Conservation (phyloP, 1,139 yeast species). For the Scheffersomyces lignicola region DNA sequence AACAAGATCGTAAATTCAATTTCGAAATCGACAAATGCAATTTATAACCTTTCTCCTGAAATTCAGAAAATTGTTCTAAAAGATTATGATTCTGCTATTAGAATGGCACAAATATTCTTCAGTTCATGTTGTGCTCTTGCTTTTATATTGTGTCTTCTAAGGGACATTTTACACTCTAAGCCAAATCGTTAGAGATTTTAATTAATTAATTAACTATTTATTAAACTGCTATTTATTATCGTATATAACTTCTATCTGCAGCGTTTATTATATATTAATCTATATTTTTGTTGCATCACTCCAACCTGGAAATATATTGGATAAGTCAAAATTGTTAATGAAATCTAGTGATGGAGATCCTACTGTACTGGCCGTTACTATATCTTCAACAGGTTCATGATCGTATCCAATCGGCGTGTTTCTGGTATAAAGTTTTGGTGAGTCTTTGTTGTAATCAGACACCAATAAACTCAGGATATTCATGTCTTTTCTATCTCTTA, state of each 20-base stretch:
- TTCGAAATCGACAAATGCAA: slow-evolving; percentile 20
- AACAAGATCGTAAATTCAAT: slow-evolving; percentile 15
- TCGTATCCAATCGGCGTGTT: neutral
- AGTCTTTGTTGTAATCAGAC: slow-evolving; percentile 9
- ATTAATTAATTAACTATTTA: neutral
- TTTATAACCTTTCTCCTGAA: slow-evolving; percentile 13
- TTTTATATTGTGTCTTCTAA: slow-evolving; percentile 15
- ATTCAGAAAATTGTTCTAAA: slow-evolving; percentile 14
- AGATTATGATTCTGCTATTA: slow-evolving; percentile 21
- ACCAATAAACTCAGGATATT: slow-evolving; percentile 17
- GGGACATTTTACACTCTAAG: slow-evolving; percentile 4
- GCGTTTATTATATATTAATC: neutral
- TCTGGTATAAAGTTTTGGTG: neutral
- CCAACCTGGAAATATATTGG: slow-evolving; percentile 24
- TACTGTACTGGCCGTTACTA: slow-evolving; percentile 5
- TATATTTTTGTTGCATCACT: slow-evolving; percentile 15
- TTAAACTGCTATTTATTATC: neutral
- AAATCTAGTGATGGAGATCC: slow-evolving; percentile 19
- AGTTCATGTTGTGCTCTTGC: slow-evolving; percentile 20
- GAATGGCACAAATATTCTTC: slow-evolving; percentile 21
- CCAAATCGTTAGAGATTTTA: neutral
- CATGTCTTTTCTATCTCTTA: slow-evolving; percentile 17
- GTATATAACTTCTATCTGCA: neutral
- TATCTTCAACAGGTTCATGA: slow-evolving; percentile 5
- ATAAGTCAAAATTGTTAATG: slow-evolving; percentile 20